These are phyloP conservation scores for Colletotrichum chlorophyti DNA, from an alignment of 2,329 filamentous ascomycete genomes.

Conservation along the genomic window DNA sequence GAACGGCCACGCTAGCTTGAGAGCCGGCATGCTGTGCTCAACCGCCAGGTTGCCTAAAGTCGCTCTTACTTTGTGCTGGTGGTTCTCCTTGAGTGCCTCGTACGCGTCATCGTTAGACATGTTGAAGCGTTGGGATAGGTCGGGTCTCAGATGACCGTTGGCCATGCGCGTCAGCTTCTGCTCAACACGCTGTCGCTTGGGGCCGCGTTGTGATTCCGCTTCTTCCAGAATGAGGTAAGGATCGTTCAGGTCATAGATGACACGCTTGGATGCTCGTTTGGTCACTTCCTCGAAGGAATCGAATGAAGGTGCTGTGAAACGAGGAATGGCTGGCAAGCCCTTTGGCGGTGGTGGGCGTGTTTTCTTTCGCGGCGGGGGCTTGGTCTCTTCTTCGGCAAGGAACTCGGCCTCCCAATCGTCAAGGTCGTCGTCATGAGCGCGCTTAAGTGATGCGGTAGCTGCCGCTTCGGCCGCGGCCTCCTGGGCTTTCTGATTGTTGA, in stretches of 20 bases:
- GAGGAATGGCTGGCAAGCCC: conserved; percentile 63
- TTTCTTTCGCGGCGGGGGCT: conserved; percentile 61
- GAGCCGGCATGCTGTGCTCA: conserved; percentile 90
- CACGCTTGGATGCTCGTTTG: conserved; percentile 75
- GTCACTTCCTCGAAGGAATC: conserved; percentile 82
- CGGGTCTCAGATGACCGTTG: conserved; percentile 73
- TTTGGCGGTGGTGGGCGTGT: conserved; percentile 70
- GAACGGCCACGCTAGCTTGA: conserved; percentile 93
- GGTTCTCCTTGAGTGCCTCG: conserved; percentile 94
- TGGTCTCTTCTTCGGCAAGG: conserved; percentile 53
- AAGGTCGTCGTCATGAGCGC: conserved; percentile 31
- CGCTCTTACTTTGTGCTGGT: conserved; percentile 93
- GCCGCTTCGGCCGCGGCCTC: conserved; percentile 35
- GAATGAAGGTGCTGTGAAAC: conserved; percentile 73
- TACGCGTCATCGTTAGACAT: conserved; percentile 97
- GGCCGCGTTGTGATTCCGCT: conserved; percentile 66
- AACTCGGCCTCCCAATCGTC: conserved; percentile 72
- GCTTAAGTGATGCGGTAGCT: conserved; percentile 30
- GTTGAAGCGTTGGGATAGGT: conserved; percentile 85
- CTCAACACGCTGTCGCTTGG: conserved; percentile 64
- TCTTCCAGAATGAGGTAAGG: conserved; percentile 86
- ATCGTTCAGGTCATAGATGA: conserved; percentile 87
- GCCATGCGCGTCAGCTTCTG: conserved; percentile 70
- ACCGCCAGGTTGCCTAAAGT: conserved; percentile 91
- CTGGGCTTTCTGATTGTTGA: conserved; percentile 37